These are phyloP conservation scores for Mycena citricolor DNA, from an alignment of 1,284 basidiomycete genomes.

Conservation along the genomic window DNA sequence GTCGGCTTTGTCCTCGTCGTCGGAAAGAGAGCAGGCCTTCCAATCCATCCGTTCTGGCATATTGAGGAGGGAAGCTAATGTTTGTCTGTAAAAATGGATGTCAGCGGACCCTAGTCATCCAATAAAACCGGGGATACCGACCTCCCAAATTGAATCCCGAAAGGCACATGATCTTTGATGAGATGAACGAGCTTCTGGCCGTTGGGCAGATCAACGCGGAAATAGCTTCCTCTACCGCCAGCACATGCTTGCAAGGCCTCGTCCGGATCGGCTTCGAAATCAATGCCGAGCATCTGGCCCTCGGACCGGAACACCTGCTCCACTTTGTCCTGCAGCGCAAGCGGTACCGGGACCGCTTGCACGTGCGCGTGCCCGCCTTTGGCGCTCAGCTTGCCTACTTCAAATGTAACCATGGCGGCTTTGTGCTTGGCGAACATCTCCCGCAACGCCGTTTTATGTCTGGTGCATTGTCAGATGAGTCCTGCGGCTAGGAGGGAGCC, in stretches of 20 bases:
- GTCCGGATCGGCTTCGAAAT: conserved; percentile 67
- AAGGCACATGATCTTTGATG: conserved; percentile 74
- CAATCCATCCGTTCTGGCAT: conserved; percentile 83
- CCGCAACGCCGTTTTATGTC: conserved; percentile 78
- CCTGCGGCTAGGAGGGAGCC: too few species aligned
- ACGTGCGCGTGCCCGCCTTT: conserved; percentile 95
- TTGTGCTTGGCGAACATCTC: conserved; percentile 71
- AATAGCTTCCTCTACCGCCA: conserved; percentile 70
- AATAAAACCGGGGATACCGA: conserved; percentile 37
- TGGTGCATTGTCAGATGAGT: too few species aligned
- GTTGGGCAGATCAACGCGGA: conserved; percentile 86
- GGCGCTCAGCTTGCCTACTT: conserved; percentile 80
- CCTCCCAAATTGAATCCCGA: conserved; percentile 93
- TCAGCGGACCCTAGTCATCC: conserved; percentile 15
- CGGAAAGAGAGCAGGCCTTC: conserved; percentile 81
- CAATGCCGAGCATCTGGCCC: conserved; percentile 62
- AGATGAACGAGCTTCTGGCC: conserved; percentile 85
- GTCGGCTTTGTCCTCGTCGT: conserved; percentile 82
- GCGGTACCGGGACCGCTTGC: conserved; percentile 83
- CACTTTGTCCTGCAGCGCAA: conserved; percentile 56
- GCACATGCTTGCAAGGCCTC: conserved; percentile 57
- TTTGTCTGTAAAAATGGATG: conserved; percentile 53
- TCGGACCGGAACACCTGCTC: conserved; percentile 70
- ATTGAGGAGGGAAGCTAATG: conserved; percentile 71
- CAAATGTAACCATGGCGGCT: conserved; percentile 76